Conservation (phyloP, 2,329 filamentous ascomycete genomes). For the Orbilia brochopaga region DNA sequence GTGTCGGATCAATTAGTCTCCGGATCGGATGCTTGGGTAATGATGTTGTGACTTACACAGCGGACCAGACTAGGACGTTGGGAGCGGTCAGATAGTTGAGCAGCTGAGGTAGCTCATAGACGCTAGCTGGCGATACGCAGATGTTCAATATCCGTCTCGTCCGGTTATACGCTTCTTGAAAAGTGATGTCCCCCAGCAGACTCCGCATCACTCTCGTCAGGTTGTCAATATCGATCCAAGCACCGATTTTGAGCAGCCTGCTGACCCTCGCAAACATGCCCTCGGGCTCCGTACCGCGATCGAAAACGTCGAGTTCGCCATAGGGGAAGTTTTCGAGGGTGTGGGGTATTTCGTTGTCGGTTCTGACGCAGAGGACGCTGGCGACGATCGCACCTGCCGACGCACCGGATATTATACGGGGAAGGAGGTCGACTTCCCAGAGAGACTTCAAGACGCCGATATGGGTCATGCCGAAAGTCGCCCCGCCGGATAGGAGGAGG, state of each 20-base stretch:
- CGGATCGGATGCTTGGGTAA: slow-evolving; percentile 54
- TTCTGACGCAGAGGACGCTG: slow-evolving; percentile 76
- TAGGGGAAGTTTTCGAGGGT: slow-evolving; percentile 74
- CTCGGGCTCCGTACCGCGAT: slow-evolving; percentile 67
- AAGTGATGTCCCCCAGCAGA: slow-evolving; percentile 86
- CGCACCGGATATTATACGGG: slow-evolving; percentile 84
- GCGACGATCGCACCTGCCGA: slow-evolving; percentile 88
- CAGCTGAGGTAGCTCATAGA: slow-evolving; percentile 83
- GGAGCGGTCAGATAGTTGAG: slow-evolving; percentile 93
- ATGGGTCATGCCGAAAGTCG: slow-evolving; percentile 90
- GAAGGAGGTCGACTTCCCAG: slow-evolving; percentile 75
- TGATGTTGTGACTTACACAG: slow-evolving; percentile 64
- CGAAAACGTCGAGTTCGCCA: slow-evolving; percentile 82
- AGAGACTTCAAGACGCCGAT: slow-evolving; percentile 84
- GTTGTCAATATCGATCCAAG: slow-evolving; percentile 83
- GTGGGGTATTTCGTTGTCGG: slow-evolving; percentile 76
- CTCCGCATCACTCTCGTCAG: slow-evolving; percentile 79
- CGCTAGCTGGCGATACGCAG: slow-evolving; percentile 78
- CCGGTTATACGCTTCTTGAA: slow-evolving; percentile 94
- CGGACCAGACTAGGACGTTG: slow-evolving; percentile 95
- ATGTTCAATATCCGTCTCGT: slow-evolving; percentile 92
- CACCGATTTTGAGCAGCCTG: slow-evolving; percentile 78
- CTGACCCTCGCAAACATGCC: slow-evolving; percentile 71
- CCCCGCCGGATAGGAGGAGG: slow-evolving; percentile 80
- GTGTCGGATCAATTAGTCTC: neutral